Evolutionary conservation across 2,329 filamentous ascomycete species (phyloP).

Genomic region (Zymoseptoria pseudotritici): DNA sequence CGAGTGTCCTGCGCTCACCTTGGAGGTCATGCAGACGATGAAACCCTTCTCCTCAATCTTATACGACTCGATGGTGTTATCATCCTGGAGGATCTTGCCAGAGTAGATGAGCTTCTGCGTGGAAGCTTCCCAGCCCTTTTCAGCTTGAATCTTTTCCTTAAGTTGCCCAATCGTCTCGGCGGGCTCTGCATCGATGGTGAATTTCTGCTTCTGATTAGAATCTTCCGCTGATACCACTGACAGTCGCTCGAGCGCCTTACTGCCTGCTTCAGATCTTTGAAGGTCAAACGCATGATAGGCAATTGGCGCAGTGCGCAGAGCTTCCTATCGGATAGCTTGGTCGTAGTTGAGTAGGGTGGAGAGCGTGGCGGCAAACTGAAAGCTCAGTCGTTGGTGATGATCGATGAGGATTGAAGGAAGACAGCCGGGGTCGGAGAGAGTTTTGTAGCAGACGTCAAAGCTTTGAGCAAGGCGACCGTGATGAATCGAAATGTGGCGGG

Average conservation of each 20-base stretch:
- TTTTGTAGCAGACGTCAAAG: not conserved
- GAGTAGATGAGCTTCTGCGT: slow-evolving; percentile 97
- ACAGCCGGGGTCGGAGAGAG: not conserved
- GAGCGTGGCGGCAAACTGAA: not conserved
- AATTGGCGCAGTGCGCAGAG: slow-evolving; percentile 1
- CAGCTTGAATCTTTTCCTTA: slow-evolving; percentile 84
- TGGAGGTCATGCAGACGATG: slow-evolving; percentile 96
- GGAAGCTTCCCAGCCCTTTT: slow-evolving; percentile 90
- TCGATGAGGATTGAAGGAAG: not conserved
- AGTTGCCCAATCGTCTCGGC: slow-evolving; percentile 81
- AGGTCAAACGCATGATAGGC: slow-evolving; percentile 58
- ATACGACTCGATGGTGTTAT: slow-evolving; percentile 91
- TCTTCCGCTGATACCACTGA: too few species aligned
- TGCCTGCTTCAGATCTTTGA: slow-evolving; percentile 84
- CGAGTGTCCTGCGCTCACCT: slow-evolving; percentile 56
- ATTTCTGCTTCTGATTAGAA: slow-evolving; percentile 58
- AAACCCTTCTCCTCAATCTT: slow-evolving; percentile 99
- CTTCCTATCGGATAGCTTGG: not conserved
- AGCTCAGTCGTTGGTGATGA: not conserved
- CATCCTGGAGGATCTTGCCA: slow-evolving; percentile 97
- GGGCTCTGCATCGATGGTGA: slow-evolving; percentile 89
- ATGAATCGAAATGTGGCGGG: not conserved
- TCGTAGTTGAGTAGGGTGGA: slow-evolving; percentile 1
- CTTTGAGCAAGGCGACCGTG: not conserved
- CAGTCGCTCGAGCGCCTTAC: too few species aligned